A percentile compares a stretch with the other conserved stretches of the same genome.
phyloP scores from a whole-genome alignment of 805 yeast genomes.

The Metschnikowia colocasiae region DNA sequence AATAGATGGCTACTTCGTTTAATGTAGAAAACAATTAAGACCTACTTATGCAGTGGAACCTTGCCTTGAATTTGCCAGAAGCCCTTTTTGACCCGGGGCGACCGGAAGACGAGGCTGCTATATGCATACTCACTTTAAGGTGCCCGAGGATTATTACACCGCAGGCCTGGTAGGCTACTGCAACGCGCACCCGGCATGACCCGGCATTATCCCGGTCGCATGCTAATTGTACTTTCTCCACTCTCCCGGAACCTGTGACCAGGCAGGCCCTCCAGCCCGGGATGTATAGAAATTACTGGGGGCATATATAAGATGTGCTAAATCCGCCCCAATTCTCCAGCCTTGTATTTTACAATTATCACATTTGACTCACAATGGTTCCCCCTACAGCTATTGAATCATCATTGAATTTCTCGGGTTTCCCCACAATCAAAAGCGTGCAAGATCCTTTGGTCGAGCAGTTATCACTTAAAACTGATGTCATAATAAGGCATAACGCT shows the following conservation, averaged over 20 bases:
- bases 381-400: conserved; percentile 47
- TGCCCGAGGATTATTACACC: conserved; percentile 5
- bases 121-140: background rate
- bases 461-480: conserved; percentile 53
- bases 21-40: background rate
- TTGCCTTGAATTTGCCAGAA: background rate
- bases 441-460: conserved; percentile 42
- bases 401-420: conserved; percentile 37
- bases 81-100: background rate
- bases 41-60: no score
- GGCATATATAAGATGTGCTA: conserved; percentile 9
- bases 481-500: conserved; percentile 80
- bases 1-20: background rate
- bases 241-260: conserved; percentile 9
- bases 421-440: conserved; percentile 35
- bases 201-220: conserved; percentile 14
- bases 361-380: conserved; percentile 26
- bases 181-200: conserved; percentile 8
- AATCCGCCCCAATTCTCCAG: conserved; percentile 7
- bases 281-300: conserved; percentile 4
- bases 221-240: conserved; percentile 9
- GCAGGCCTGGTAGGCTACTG: conserved; percentile 3
- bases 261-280: conserved; percentile 9
- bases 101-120: background rate
- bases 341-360: background rate